Base-by-base conservation (phyloP, 2,329 filamentous ascomycete species). In the Rutstroemia sp. region DNA sequence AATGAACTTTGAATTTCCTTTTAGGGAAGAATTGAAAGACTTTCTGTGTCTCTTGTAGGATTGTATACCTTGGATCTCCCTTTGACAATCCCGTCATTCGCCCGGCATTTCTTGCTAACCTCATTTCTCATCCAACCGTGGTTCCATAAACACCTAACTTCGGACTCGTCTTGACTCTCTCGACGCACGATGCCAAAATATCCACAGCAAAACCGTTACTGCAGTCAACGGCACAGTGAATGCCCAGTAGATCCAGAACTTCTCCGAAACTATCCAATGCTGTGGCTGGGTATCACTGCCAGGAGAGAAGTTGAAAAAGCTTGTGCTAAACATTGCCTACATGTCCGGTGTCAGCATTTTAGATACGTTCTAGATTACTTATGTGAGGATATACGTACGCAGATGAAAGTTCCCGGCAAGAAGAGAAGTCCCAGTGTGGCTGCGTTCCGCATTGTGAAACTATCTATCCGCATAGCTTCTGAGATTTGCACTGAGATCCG, bases 371-470 rank as follows among this genome's bases (percentile, higher is more conserved):
- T 21, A 23, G 21, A 25, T 44, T 23, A 19, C 6, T 7, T 5
- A n/a, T 21, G 40, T 9, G 49, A 10, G n/a, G n/a, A 21, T 12
- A 42, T 4, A 59, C 59, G 45, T 40, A 62, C 60, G 46, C 57
- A 54, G 9, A 61, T 39, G 38, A 61, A 61, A 8, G 59, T 62
- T 23, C 51, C 60, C 6, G 60, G 60, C n/a, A 62, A 30, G 45
- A 61, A 62, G 19, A 62, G 48, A 34, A 62, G 48, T 9, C 45
- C 50, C n/a, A 62, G 42, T 10, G 61, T 51, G 19, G 60, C 30
- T 38, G 61, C 56, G 9, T 59, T 57, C 44, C 54, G 61, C 60
- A 62, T 62, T n/a, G 58, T 51, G 36, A 51, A 48, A 49, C 51
- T 57, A 38, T 62, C 60, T 17, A 45, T 36, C 19, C 46, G 48